Base-by-base conservation (phyloP, 768 basidiomycete species). In the Suillus americanus region DNA sequence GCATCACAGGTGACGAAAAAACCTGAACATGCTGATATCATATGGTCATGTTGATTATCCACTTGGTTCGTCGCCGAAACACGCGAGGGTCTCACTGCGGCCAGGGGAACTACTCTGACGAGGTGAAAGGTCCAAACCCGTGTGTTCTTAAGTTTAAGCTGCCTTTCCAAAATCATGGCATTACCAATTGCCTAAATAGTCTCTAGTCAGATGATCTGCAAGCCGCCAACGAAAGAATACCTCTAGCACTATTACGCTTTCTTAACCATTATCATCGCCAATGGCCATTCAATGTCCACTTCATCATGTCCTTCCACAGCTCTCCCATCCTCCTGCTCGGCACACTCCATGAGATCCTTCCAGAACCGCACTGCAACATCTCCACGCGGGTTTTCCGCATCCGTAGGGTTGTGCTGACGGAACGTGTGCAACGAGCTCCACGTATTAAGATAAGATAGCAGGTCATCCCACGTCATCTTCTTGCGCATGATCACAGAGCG, bases 361-460 rank as follows among this genome's bases (percentile, higher is more conserved):
- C 86, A 85, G 68, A 91, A 89, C 18, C 90, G 79, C 66, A 84
- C 78, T 10, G 87, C 85, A 48, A 94, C 83, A 72, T 89, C 87
- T 1, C 89, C 89, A 25, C 86, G 86, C 0, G 72, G 66, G 30
- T 78, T 72, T 50, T 71, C 67, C 14, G 61, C 65, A 69, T 93
- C 90, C 37, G 84, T 80, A 0, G 90, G 89, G 70, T 86, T 82
- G 13, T 70, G 70, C 66, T 90, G 88, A 65, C 86, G 84, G 73
- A 84, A 94, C 14, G 84, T 85, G 65, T 90, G 86, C 57, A 92
- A 75, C 2, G 90, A 78, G 68, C 89, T 91, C 80, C 84, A 89
- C 0, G 91, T 92, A 55, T 85, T 79, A 23, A 94, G 78, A 71
- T 93, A 94, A 2, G 79, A 83, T 6, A 90, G 79, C 0, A 94